Conservation (phyloP, 2,329 filamentous ascomycete species). For the Venturia pyrina region DNA sequence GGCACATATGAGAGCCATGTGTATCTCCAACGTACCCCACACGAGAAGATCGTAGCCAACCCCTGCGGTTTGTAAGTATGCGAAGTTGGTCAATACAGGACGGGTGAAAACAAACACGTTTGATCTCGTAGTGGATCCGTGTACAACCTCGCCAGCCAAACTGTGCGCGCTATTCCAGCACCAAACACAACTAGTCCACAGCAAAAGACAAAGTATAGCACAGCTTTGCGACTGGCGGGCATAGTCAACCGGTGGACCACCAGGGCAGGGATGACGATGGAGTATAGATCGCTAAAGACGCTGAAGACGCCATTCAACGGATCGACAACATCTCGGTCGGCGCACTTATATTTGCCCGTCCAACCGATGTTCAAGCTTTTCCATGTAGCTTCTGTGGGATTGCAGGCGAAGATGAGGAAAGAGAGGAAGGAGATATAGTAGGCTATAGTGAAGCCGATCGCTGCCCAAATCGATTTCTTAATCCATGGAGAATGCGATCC, state of each 20-base stretch:
- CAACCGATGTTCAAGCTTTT: slow-evolving; percentile 19
- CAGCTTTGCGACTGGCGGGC: slow-evolving; percentile 15
- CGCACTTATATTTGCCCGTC: slow-evolving; percentile 13
- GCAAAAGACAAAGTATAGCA: slow-evolving; percentile 14
- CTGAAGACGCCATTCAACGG: slow-evolving; percentile 16
- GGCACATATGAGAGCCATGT: slow-evolving; percentile 21
- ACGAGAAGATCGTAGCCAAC: slow-evolving; percentile 20
- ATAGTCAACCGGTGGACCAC: slow-evolving; percentile 17
- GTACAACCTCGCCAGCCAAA: slow-evolving; percentile 18
- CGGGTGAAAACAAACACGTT: slow-evolving; percentile 16
- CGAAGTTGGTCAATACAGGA: not conserved
- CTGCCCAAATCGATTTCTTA: slow-evolving; percentile 19
- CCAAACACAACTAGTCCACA: slow-evolving; percentile 17
- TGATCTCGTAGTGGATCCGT: slow-evolving; percentile 16
- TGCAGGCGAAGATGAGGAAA: slow-evolving; percentile 22
- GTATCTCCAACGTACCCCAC: slow-evolving; percentile 19
- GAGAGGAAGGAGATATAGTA: slow-evolving; percentile 18
- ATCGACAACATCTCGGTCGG: slow-evolving; percentile 16
- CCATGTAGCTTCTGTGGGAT: slow-evolving; percentile 25
- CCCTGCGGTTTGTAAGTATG: slow-evolving; percentile 14
- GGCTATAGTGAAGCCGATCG: slow-evolving; percentile 17
- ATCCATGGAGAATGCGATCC: slow-evolving; percentile 12
- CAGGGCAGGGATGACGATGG: slow-evolving; percentile 16
- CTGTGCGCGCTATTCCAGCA: slow-evolving; percentile 23
- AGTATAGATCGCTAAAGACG: slow-evolving; percentile 18